phyloP scores from a whole-genome alignment of 257 asterid genomes.

The Lycium barbarum region DNA sequence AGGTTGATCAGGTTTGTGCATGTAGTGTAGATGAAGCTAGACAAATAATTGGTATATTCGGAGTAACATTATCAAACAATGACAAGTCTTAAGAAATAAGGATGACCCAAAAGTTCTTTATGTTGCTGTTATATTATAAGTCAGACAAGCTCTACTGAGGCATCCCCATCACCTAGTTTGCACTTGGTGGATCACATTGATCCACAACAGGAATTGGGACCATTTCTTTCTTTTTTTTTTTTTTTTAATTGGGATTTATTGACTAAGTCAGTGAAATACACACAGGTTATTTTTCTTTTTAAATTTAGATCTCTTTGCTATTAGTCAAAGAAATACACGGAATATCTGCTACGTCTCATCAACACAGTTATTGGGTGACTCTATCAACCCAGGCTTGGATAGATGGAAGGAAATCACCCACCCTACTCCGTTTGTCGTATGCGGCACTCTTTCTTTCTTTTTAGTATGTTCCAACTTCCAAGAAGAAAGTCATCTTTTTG shows the following conservation, averaged over 20 bases:
- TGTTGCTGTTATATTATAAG: not conserved
- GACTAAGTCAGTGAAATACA: not conserved
- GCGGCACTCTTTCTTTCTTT: too few species aligned
- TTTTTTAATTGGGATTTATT: too few species aligned
- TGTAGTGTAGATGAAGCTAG: not conserved
- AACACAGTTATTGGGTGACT: not conserved
- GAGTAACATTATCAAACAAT: not conserved
- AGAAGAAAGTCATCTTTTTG: too few species aligned
- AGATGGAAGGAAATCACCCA: not conserved
- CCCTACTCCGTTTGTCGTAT: too few species aligned
- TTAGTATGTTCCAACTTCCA: too few species aligned
- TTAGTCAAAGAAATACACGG: not conserved
- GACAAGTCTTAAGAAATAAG: not conserved
- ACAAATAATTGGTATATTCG: not conserved
- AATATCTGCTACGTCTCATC: not conserved
- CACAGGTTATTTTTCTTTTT: not conserved
- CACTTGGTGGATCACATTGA: not conserved
- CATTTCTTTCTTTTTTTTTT: not conserved
- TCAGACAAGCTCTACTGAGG: slow-evolving; percentile 9
- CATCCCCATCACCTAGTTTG: slow-evolving; percentile 6
- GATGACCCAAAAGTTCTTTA: not conserved
- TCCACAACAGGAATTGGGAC: slow-evolving; percentile 16
- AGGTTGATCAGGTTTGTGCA: not conserved
- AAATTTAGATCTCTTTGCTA: not conserved
- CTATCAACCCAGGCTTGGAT: not conserved